Evolutionary conservation across 257 asterid species (phyloP).

Genomic region (Fraxinus cuspidata): DNA sequence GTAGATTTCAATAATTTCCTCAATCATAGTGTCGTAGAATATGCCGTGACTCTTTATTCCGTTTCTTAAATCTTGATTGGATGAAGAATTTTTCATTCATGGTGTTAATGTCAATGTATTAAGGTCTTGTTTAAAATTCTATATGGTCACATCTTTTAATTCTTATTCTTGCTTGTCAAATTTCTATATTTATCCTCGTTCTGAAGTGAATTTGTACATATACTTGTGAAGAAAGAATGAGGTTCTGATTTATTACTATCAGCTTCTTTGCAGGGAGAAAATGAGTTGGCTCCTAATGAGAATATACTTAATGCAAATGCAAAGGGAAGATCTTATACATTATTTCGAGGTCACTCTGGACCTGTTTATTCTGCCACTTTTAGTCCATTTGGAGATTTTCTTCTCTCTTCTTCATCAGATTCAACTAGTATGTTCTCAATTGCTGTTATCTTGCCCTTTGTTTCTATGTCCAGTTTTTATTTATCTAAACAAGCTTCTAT

Average conservation of each 20-base stretch:
- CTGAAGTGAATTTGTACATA: neutral
- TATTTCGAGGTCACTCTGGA: constrained; percentile 91
- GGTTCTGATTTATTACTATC: constrained; percentile 43
- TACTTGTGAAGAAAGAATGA: constrained; percentile 12
- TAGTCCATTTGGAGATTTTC: constrained; percentile 88
- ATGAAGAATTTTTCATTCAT: neutral
- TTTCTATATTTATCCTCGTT: neutral
- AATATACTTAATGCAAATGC: constrained; percentile 44
- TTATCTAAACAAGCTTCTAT: neutral
- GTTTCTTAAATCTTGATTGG: neutral
- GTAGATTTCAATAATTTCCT: constrained; percentile 27
- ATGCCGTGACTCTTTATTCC: neutral
- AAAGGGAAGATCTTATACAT: constrained; percentile 68
- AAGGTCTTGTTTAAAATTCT: neutral
- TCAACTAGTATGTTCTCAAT: constrained; percentile 65
- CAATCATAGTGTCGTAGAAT: neutral
- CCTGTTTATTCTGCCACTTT: constrained; percentile 89
- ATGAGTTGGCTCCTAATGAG: constrained; percentile 52
- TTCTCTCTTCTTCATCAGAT: constrained; percentile 94
- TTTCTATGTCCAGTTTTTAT: constrained; percentile 6
- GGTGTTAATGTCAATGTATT: neutral
- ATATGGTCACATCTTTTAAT: neutral
- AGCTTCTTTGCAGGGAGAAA: constrained; percentile 74
- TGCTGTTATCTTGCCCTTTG: constrained; percentile 8
- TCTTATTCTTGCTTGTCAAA: neutral